phyloP scores from a whole-genome alignment of 2,329 filamentous ascomycete genomes.

The Orbilia blumenaviensis region DNA sequence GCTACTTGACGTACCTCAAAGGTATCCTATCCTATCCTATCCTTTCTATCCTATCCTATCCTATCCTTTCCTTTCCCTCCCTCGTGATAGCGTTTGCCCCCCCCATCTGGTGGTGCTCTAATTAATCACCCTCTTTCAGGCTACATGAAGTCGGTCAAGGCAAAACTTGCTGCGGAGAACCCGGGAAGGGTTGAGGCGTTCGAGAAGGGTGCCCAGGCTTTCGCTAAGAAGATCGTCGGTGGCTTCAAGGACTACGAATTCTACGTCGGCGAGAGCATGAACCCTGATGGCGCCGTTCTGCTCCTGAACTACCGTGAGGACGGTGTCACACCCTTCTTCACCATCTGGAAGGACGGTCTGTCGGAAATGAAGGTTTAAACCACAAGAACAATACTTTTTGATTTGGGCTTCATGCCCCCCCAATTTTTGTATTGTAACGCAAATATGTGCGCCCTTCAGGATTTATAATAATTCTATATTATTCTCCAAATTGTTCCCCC shows the following conservation, averaged over 20 bases:
- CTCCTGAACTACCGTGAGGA: constrained; percentile 99
- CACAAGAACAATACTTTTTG: background rate
- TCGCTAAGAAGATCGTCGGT: constrained; percentile 80
- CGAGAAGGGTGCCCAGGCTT: constrained; percentile 75
- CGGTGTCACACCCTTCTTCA: constrained; percentile 86
- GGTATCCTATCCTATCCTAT: constrained; percentile 65
- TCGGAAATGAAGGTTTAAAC: constrained; percentile 87
- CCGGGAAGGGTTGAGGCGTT: constrained; percentile 78
- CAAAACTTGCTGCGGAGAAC: constrained; percentile 70
- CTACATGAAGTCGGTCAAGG: constrained; percentile 92
- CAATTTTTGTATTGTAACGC: background rate
- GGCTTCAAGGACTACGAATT: constrained; percentile 98
- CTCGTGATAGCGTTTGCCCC: background rate
- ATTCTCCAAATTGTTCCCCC: background rate
- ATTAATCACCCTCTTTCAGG: constrained; percentile 62
- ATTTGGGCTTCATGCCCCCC: background rate
- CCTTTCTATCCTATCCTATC: background rate
- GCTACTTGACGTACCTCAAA: constrained; percentile 85
- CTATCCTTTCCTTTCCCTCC: background rate
- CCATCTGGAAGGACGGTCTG: constrained; percentile 95
- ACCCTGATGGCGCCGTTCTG: constrained; percentile 86
- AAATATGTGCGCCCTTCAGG: background rate
- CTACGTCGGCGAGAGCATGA: constrained; percentile 89
- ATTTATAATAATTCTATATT: background rate
- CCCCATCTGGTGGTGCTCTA: too few relatives aligned